These are phyloP conservation scores for Quercus variabilis DNA, from an alignment of 306 rosid genomes.

Conservation along the genomic window DNA sequence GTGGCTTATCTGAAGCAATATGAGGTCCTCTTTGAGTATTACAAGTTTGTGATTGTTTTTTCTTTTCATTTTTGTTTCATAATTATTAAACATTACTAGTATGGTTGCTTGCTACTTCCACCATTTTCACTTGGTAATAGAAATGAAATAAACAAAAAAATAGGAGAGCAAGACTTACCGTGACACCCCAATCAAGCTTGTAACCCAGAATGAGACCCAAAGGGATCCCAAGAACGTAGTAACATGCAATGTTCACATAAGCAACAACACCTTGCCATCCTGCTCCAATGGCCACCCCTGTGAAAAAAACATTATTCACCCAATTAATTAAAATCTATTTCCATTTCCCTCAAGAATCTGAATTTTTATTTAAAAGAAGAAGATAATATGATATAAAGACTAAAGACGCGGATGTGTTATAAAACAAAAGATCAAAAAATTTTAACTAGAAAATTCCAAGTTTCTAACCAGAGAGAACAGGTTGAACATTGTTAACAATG, in stretches of 20 bases:
- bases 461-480: constrained; percentile 64
- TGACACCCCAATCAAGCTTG: constrained; percentile 44
- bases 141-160: not conserved
- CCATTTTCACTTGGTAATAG: not conserved
- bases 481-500: constrained; percentile 70
- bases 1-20: not conserved
- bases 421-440: not conserved
- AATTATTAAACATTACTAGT: no score
- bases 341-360: not conserved
- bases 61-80: no score
- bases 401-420: no score
- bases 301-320: not conserved
- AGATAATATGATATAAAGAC: no score
- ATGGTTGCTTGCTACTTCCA: no score
- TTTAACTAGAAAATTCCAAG: no score
- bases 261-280: constrained; percentile 84
- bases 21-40: not conserved
- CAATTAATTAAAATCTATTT: not conserved
- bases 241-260: constrained; percentile 65
- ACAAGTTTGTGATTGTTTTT: no score
- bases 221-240: constrained; percentile 75
- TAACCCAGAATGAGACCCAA: constrained; percentile 63
- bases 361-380: not conserved
- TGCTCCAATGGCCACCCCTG: constrained; percentile 89
- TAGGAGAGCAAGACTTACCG: constrained; percentile 19